Conservation (phyloP, 257 asterid species). For the Jacaranda copaia region DNA sequence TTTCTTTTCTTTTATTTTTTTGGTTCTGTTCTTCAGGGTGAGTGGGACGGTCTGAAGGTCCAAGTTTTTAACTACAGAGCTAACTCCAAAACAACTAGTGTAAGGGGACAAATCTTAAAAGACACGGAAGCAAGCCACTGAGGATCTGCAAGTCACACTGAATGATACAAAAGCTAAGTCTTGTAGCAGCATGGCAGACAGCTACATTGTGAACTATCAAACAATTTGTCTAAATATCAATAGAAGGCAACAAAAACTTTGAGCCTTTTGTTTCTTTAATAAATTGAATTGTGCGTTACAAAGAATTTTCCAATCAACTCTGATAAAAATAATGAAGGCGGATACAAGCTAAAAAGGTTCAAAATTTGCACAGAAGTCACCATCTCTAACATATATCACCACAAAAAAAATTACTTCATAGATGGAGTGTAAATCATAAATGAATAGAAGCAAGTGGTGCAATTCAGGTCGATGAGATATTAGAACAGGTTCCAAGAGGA, state of each 20-base stretch:
- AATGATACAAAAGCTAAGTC: too few relatives aligned
- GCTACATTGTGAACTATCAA: too few relatives aligned
- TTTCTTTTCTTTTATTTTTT: too few relatives aligned
- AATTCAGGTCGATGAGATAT: background rate
- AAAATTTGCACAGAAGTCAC: background rate
- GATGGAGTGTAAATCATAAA: background rate
- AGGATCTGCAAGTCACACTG: too few relatives aligned
- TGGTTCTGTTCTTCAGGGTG: too few relatives aligned
- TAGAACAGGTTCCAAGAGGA: background rate
- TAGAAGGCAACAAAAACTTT: background rate
- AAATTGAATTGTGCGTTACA: background rate
- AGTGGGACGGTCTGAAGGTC: too few relatives aligned
- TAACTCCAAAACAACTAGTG: too few relatives aligned
- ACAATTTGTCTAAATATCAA: background rate
- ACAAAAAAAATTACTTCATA: background rate
- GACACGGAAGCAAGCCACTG: too few relatives aligned
- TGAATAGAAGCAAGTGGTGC: background rate
- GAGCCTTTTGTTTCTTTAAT: background rate
- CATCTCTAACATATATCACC: slow-evolving; percentile 1
- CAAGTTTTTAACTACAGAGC: too few relatives aligned
- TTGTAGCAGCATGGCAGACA: too few relatives aligned
- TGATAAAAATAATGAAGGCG: too few relatives aligned
- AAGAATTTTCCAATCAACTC: background rate
- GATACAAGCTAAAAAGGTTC: background rate
- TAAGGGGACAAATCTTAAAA: too few relatives aligned